Evolutionary conservation across 2,329 filamentous ascomycete species (phyloP), one percentile per base, ranked within the genome.

Genomic region (Pezicula radicicola): DNA sequence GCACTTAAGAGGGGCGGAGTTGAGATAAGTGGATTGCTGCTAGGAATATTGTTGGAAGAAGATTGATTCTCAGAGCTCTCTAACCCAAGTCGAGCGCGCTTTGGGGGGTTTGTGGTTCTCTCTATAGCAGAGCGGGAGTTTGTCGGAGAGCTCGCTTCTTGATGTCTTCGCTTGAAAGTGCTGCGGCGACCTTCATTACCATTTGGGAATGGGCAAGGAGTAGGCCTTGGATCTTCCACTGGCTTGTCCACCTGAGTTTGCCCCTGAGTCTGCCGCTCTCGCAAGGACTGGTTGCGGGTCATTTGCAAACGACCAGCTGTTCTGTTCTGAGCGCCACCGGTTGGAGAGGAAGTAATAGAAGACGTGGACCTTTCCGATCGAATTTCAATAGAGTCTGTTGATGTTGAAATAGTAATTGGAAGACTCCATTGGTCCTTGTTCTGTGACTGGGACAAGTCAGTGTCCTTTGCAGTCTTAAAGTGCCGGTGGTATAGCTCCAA

Each of bases 401-500:
- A 45, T 30, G 21, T 28, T 6, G 42, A 21, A 7, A 45, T 12
- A 13, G 42, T 12, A 28, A 45, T 33, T 28, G 42, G 42, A 27
- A 45, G 21, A n/a, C 42, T 28, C 42, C 12, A 28, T 15, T 40
- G n/a, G 10, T 40, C 8, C 8, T 4, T 8, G 3, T 27, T 30
- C 49, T 30, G 43, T 39, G 50, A 60, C 9, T 51, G 53, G 10
- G 43, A 55, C 25, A 55, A 54, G n/a, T 61, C 58, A 15, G 45
- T 47, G 19, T 64, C 59, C 0, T 19, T 67, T 57, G 47, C 46
- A 15, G 56, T 66, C 36, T 66, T 66, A 21, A 63, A 65, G 8
- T 58, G 57, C 46, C 75, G 72, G 3, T 80, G 67, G 52, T 76
- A 79, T 21, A 74, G 71, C 53, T 79, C 73, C 10, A 83, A 59